Evolutionary conservation across 352 stramenopile genomes (phyloP).

Genomic region (Globisporangium parvum): DNA sequence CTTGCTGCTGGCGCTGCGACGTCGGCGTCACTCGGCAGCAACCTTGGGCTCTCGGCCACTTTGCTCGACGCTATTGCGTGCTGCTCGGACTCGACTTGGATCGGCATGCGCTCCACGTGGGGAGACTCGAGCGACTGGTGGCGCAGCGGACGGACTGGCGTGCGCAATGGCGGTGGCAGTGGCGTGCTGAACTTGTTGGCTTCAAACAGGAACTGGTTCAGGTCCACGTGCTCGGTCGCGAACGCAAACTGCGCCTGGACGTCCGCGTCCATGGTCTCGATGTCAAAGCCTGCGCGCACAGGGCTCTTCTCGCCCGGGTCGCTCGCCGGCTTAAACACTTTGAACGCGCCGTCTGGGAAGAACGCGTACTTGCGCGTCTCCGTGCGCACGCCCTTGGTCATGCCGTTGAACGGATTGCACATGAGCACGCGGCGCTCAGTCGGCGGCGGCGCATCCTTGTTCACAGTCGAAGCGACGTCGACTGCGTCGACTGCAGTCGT

Average conservation of each 20-base stretch:
- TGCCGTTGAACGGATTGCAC: constrained; percentile 69
- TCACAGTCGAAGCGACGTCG: constrained; percentile 4
- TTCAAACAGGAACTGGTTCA: constrained; percentile 71
- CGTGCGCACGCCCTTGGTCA: constrained; percentile 57
- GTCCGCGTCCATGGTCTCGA: constrained; percentile 48
- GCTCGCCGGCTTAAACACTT: constrained; percentile 47
- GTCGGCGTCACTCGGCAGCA: neutral
- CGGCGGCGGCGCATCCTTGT: no score
- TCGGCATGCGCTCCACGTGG: constrained; percentile 10
- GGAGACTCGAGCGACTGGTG: neutral
- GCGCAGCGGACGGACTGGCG: neutral
- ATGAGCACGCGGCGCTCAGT: constrained; percentile 42
- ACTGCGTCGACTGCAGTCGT: neutral
- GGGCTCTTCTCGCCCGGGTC: constrained; percentile 50
- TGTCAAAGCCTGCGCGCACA: constrained; percentile 48
- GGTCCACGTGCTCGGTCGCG: constrained; percentile 46
- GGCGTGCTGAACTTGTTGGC: constrained; percentile 54
- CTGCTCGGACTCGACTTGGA: constrained; percentile 3
- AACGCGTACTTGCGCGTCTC: constrained; percentile 74
- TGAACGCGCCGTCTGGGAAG: constrained; percentile 54
- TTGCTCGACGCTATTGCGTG: neutral
- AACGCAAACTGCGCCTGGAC: constrained; percentile 42
- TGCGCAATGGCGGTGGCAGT: constrained; percentile 1
- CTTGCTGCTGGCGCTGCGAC: neutral
- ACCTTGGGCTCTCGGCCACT: neutral